Evolutionary conservation across 805 yeast genomes (phyloP).

Genomic region (Candida parachauliodes): DNA sequence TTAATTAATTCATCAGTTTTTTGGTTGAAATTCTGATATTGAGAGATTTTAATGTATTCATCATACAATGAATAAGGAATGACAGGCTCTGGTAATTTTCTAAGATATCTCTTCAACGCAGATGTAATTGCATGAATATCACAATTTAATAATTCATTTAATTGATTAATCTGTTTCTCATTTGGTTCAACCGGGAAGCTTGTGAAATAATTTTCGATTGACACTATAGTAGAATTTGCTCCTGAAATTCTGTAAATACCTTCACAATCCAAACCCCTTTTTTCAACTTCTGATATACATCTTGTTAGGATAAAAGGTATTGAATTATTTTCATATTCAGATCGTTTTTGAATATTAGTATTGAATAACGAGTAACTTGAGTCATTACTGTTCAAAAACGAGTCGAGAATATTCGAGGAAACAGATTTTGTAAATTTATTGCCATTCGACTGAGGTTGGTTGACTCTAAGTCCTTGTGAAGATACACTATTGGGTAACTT

Average conservation of each 20-base stretch:
- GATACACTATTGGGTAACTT: constrained; percentile 10
- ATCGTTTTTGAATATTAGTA: constrained; percentile 60
- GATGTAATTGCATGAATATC: constrained; percentile 88
- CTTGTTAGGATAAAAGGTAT: constrained; percentile 71
- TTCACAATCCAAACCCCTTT: constrained; percentile 69
- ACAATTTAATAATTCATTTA: constrained; percentile 40
- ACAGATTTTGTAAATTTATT: constrained; percentile 37
- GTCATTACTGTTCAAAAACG: constrained; percentile 20
- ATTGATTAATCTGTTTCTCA: constrained; percentile 28
- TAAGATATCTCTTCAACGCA: constrained; percentile 80
- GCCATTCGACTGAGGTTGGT: constrained; percentile 5
- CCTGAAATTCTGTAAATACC: constrained; percentile 93
- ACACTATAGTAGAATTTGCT: constrained; percentile 61
- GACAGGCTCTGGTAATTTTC: constrained; percentile 81
- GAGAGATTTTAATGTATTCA: constrained; percentile 54
- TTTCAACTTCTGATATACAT: constrained; percentile 76
- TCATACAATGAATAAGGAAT: constrained; percentile 70
- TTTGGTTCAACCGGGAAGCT: constrained; percentile 24
- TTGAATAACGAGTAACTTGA: constrained; percentile 33
- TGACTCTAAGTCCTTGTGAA: constrained; percentile 9
- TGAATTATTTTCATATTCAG: constrained; percentile 53
- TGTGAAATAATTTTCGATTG: constrained; percentile 40
- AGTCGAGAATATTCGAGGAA: constrained; percentile 44
- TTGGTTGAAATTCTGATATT: constrained; percentile 18
- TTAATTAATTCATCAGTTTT: constrained; percentile 42